Base-by-base conservation (phyloP, 768 basidiomycete genomes). In the Mrakia gelida region DNA sequence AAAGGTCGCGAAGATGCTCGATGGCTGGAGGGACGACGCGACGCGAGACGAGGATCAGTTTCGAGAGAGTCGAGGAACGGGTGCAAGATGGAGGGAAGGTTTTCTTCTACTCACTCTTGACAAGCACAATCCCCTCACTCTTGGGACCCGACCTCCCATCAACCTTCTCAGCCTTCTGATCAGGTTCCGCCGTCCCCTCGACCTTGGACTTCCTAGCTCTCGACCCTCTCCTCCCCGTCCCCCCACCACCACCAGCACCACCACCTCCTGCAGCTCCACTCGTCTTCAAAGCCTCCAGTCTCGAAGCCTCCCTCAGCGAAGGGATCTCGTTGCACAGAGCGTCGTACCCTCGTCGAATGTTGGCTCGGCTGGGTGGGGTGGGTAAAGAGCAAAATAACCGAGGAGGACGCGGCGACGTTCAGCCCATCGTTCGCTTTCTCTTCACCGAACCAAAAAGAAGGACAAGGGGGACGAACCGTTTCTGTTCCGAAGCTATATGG, bases 401-500 rank as follows among this genome's bases (percentile, higher is more conserved):
- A 68, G 23, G 65, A 23, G 41, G 15, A 26, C 18, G 26, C 15
- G 38, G 21, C 18, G 26, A 70, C 11, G 67, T 26, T 52, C 49
- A 52, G 49, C 49, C 49, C 18, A 21, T 16, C 16, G 49, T 21
- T 52, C 49, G 15, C 49, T 52, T 7, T 21, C 18, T 52, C 49
- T 52, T 52, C 4, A 2, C 15, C 49, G 34, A 18, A 2, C 13
- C 16, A 45, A 26, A 38, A n/a, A 34, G 6, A 43, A 45, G 32
- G 34, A 34, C 9, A 70, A 38, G 41, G 21, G 7, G 15, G 1
- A 41, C 67, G 16, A 7, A 70, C 34, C 95, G 90, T 84, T 95
- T 95, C 86, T 96, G 94, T 85, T 97, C 95, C 2, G 91, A 92
- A 81, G 93, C 92, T 80, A 97, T 96, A 82, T 97, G 94, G 81